phyloP scores from a whole-genome alignment of 2,329 filamentous ascomycete species.

The Talaromyces sp. region DNA sequence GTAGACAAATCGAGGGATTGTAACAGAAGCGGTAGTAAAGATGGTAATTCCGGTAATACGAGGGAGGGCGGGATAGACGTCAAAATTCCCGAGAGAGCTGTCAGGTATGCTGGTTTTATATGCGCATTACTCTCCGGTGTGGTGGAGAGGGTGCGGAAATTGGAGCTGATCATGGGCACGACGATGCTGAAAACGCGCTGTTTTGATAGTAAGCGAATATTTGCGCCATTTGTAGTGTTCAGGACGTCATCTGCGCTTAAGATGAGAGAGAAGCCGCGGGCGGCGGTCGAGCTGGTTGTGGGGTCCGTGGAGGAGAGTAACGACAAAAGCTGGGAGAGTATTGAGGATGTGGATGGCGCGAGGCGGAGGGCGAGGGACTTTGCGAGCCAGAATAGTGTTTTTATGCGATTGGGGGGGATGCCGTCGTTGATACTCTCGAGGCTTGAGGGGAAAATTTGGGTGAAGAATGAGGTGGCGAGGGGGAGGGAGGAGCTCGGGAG shows the following conservation, averaged over 20 bases:
- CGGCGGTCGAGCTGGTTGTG: constrained; percentile 50
- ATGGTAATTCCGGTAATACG: constrained; percentile 56
- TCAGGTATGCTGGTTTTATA: constrained; percentile 59
- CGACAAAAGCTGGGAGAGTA: constrained; percentile 50
- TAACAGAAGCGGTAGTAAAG: constrained; percentile 58
- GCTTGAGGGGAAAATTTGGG: constrained; percentile 27
- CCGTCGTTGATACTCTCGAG: constrained; percentile 20
- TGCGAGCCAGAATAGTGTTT: constrained; percentile 57
- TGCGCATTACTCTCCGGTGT: constrained; percentile 23
- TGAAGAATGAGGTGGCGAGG: constrained; percentile 31
- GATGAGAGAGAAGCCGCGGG: constrained; percentile 57
- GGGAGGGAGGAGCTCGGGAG: constrained; percentile 32
- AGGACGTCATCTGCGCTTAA: constrained; percentile 60
- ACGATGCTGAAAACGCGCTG: constrained; percentile 62
- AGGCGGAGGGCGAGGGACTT: constrained; percentile 59
- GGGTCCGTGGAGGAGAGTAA: constrained; percentile 44
- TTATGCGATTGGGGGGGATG: constrained; percentile 42
- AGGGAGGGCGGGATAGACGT: constrained; percentile 58
- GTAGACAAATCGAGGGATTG: constrained; percentile 55
- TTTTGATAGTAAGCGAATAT: constrained; percentile 59
- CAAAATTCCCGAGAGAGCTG: constrained; percentile 61
- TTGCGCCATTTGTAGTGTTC: constrained; percentile 58
- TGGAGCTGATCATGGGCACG: constrained; percentile 53
- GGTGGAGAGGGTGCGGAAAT: constrained; percentile 44
- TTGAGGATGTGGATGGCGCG: constrained; percentile 46